Evolutionary conservation across 1,139 yeast species (phyloP).

Genomic region (Debaryomyces sp.): DNA sequence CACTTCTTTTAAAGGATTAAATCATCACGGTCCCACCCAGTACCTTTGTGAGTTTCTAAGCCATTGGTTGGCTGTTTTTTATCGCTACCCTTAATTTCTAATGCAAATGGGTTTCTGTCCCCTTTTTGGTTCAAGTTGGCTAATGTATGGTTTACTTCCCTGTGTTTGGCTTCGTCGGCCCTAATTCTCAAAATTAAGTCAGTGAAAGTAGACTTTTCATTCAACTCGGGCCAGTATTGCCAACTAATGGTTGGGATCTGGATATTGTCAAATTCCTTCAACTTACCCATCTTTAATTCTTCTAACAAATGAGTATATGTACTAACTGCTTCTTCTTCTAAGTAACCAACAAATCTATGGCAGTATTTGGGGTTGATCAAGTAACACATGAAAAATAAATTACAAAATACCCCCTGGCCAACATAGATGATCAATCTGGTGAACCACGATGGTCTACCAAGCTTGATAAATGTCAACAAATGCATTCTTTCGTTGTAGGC

Average conservation of each 20-base stretch:
- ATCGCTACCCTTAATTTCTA: conserved; percentile 36
- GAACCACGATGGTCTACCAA: conserved; percentile 65
- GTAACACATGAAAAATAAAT: conserved; percentile 64
- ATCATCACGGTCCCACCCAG: conserved; percentile 71
- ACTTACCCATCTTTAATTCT: conserved; percentile 54
- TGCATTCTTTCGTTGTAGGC: conserved; percentile 85
- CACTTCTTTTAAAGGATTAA: conserved; percentile 18
- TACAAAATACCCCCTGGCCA: conserved; percentile 76
- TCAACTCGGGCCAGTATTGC: conserved; percentile 62
- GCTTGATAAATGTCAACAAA: conserved; percentile 65
- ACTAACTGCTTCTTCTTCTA: conserved; percentile 78
- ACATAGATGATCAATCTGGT: conserved; percentile 58
- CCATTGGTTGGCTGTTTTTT: conserved; percentile 61
- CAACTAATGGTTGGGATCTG: conserved; percentile 60
- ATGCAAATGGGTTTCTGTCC: conserved; percentile 73
- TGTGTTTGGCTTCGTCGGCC: conserved; percentile 73
- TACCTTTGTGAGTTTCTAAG: conserved; percentile 46
- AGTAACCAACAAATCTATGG: conserved; percentile 77
- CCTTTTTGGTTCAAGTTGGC: conserved; percentile 58
- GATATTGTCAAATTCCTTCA: conserved; percentile 50
- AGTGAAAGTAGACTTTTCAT: conserved; percentile 52
- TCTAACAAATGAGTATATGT: conserved; percentile 67
- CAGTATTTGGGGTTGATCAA: conserved; percentile 64
- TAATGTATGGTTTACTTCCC: conserved; percentile 77
- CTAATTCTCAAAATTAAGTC: conserved; percentile 61